A percentile compares a stretch with the other conserved stretches of the same genome.
Evolutionary conservation across 257 asterid species (phyloP).

Genomic region (Nicotiana otophora): DNA sequence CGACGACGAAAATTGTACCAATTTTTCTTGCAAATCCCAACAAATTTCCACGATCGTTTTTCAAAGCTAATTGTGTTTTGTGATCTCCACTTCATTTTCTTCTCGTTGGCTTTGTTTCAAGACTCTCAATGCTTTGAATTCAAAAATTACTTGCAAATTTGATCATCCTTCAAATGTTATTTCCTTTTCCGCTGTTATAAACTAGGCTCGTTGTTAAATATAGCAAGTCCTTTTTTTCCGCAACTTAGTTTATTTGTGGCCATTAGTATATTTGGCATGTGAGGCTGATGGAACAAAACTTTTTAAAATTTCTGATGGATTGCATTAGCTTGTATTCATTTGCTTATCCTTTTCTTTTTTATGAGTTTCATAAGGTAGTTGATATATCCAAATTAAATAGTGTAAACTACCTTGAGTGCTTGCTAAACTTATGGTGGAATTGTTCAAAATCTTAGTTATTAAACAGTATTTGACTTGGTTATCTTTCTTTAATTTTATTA

Average conservation of each 20-base stretch:
- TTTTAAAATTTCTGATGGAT: not conserved
- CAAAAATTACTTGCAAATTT: not conserved
- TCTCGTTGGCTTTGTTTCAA: not conserved
- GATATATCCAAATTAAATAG: no score
- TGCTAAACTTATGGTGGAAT: not conserved
- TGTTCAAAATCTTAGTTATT: not conserved
- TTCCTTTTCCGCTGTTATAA: not conserved
- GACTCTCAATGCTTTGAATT: not conserved
- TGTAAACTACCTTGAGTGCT: not conserved
- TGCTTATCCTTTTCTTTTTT: not conserved
- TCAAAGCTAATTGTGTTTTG: constrained; percentile 7
- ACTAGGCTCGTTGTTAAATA: not conserved
- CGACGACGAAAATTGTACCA: constrained; percentile 19
- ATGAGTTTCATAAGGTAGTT: not conserved
- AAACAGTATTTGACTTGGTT: not conserved
- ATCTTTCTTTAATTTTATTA: no score
- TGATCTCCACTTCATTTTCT: constrained; percentile 7
- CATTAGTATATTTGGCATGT: not conserved
- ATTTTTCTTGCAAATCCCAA: constrained; percentile 16
- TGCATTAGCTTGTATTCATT: not conserved
- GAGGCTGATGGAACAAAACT: not conserved
- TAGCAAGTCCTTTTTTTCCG: not conserved
- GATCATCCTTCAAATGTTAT: not conserved
- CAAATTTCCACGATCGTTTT: constrained; percentile 12
- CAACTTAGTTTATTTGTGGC: not conserved